Base-by-base conservation (phyloP, 148 eudicot species). In the Beta vulgaris region DNA sequence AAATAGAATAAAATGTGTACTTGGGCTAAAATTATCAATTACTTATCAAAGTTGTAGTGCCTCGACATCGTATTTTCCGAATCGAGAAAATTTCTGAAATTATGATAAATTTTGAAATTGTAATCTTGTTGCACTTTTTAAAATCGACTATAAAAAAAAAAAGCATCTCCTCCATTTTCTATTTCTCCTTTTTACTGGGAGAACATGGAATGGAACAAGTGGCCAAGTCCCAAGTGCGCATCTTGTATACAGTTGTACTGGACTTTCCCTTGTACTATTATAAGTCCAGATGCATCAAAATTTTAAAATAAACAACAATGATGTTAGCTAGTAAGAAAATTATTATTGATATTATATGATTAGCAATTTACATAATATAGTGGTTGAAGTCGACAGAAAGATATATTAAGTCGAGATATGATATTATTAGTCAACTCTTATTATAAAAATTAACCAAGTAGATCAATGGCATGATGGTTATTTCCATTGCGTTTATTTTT, bases 331-430 rank as follows among this genome's bases (percentile, higher is more conserved):
- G 12, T 57, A 57, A 39, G 6, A 14, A 48, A 16, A 48, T 48
- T 15, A 48, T 48, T 15, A 48, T 48, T n/a, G 18, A 48, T 14
- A 34, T 61, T 61, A 29, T 29, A 4, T 15, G 1, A 34, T 61
- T 34, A n/a, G 60, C 39, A 31, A 61, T 61, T 29, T 64, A 64
- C 18, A 21, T n/a, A 23, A 36, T 31, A 23, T 66, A 66, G 69
- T 66, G 69, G 68, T 25, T 37, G 69, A 66, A 66, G 5, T 8
- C 69, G 44, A 39, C 69, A 66, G 31, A 21, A 13, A 9, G 36
- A 37, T 4, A 25, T 14, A n/a, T 23, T 6, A 36, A 6, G 15
- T 31, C n/a, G n/a, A n/a, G n/a, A n/a, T n/a, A n/a, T n/a, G n/a
- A n/a, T n/a, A n/a, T n/a, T n/a, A 11, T 61, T 10, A 31, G 66